These are phyloP conservation scores for Gonium pectorale DNA, from an alignment of 139 green algal genomes.

Conservation along the genomic window DNA sequence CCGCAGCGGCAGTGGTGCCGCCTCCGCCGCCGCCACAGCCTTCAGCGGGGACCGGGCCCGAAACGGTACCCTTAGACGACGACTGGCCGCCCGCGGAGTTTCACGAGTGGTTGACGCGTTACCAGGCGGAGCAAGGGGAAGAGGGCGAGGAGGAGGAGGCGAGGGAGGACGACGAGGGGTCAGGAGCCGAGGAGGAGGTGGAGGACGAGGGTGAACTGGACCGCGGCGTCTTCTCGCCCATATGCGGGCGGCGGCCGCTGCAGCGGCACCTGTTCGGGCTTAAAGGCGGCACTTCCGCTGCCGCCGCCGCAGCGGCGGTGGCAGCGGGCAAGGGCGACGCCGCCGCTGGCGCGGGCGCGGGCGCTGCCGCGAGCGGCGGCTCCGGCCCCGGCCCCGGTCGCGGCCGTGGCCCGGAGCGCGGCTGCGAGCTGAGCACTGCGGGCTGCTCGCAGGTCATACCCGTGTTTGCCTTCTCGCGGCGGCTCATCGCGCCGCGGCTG, in stretches of 20 bases:
- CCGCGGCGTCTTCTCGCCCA: neutral
- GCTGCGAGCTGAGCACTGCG: slow-evolving; percentile 6
- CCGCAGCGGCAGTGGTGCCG: no score
- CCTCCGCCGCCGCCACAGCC: no score
- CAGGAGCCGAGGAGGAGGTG: neutral
- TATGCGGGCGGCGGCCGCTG: neutral
- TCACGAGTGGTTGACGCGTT: no score
- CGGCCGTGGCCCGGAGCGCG: neutral
- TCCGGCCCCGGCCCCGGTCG: neutral
- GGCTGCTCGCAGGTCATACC: slow-evolving; percentile 32
- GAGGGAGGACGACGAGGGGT: neutral
- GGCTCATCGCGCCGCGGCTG: neutral
- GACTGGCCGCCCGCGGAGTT: no score
- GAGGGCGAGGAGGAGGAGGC: neutral
- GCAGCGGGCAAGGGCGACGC: neutral
- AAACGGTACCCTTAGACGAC: no score
- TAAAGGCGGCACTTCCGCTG: neutral
- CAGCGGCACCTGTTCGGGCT: slow-evolving; percentile 12
- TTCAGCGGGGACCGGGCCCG: no score
- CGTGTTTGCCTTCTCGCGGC: slow-evolving; percentile 1
- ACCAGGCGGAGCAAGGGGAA: neutral
- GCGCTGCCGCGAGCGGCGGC: neutral
- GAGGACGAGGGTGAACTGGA: neutral
- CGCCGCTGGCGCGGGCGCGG: neutral
- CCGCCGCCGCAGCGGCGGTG: neutral